Base-by-base conservation (phyloP, 2,329 filamentous ascomycete genomes). In the Claviceps sp. region DNA sequence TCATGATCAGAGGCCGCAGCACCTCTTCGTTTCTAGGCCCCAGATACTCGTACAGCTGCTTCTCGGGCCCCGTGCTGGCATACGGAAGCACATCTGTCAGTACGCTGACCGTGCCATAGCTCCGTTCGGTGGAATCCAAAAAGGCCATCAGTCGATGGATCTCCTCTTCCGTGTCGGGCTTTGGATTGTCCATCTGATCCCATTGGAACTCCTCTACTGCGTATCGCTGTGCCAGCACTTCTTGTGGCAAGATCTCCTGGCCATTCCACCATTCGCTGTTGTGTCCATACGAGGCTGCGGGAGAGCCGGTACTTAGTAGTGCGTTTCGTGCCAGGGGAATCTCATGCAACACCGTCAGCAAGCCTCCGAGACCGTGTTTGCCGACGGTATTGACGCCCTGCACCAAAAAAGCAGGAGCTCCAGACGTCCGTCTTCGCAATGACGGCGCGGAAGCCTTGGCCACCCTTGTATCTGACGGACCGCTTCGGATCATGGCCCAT, bases 111-210 rank as follows among this genome's bases (percentile, higher is more conserved):
- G 75, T 77, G 14, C 77, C 81, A 56, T 82, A 82, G 44, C 73
- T 76, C 44, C 81, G 72, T 26, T 82, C 76, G 0, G 80, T 81
- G 10, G 64, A 68, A 52, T 84, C 80, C 3, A 84, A 69, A 55
- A 84, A 83, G 10, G 79, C 80, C 68, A 84, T 74, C 5, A 84
- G 62, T 14, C 81, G 76, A 57, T 83, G 80, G 2, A 82, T 57
- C 61, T 84, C 81, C 24, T 79, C 70, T 50, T 68, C 64, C 53
- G 78, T 69, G 17, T 70, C 63, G 13, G 71, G 63, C 47, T 62
- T 64, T 37, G 58, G 50, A 38, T 62, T 65, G 30, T 52, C 48
- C 17, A 50, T 57, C 11, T 63, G 60, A 5, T 60, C 63, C 62
- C 61, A 68, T 38, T 62, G 54, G 1, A 60, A 46, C 34, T 68